Evolutionary conservation across 768 basidiomycete species (phyloP).

Genomic region (Xerocomellus intermedius): DNA sequence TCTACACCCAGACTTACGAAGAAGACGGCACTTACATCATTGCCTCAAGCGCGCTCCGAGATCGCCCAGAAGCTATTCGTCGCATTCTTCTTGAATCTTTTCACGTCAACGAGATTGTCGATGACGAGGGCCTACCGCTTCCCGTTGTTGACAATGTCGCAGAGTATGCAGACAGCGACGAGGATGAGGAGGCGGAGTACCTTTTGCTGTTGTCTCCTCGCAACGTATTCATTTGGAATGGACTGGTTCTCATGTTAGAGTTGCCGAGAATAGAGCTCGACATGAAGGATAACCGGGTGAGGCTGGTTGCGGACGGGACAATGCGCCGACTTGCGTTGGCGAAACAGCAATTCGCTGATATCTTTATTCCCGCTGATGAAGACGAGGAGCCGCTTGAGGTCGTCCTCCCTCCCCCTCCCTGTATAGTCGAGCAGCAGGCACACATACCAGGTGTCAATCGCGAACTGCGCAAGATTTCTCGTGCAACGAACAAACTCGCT

Average conservation of each 20-base stretch:
- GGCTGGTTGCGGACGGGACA: constrained; percentile 88
- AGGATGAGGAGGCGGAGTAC: constrained; percentile 65
- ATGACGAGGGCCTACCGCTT: constrained; percentile 47
- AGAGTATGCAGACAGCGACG: constrained; percentile 46
- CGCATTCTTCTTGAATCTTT: constrained; percentile 85
- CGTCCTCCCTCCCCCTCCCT: constrained; percentile 41
- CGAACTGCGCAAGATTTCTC: constrained; percentile 87
- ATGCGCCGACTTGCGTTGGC: constrained; percentile 70
- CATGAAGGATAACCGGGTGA: constrained; percentile 83
- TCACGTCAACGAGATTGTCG: constrained; percentile 62
- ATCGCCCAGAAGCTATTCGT: constrained; percentile 72
- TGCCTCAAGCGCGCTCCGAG: constrained; percentile 72
- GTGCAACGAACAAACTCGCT: constrained; percentile 84
- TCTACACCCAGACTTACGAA: constrained; percentile 86
- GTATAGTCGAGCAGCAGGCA: constrained; percentile 79
- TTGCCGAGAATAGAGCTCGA: constrained; percentile 79
- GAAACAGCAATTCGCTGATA: constrained; percentile 72
- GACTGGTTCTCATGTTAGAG: constrained; percentile 75
- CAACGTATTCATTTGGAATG: constrained; percentile 88
- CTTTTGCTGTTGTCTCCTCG: constrained; percentile 84
- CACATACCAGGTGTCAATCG: constrained; percentile 88
- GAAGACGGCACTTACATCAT: constrained; percentile 92
- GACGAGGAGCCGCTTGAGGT: constrained; percentile 52
- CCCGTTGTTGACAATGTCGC: constrained; percentile 38
- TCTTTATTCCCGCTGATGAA: constrained; percentile 61